These are phyloP conservation scores for Fusarium goolgardi DNA, from an alignment of 2,329 filamentous ascomycete species.

Conservation along the genomic window DNA sequence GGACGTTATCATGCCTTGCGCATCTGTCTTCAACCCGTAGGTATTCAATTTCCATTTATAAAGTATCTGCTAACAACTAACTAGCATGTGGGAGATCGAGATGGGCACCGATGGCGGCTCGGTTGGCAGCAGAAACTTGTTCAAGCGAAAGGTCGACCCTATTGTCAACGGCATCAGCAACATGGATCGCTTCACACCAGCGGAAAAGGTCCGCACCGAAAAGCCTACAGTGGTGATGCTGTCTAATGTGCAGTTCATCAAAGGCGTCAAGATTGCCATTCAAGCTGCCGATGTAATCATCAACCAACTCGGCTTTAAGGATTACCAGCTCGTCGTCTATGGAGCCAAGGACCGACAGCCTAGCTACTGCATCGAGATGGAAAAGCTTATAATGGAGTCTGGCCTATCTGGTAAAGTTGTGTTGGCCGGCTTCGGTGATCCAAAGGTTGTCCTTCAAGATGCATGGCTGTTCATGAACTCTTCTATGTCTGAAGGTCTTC, in stretches of 20 bases:
- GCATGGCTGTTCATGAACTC: constrained; percentile 42
- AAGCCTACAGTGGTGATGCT: constrained; percentile 38
- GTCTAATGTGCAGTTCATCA: constrained; percentile 40
- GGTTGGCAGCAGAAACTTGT: constrained; percentile 29
- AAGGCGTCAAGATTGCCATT: constrained; percentile 38
- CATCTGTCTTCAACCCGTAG: constrained; percentile 40
- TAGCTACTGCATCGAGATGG: constrained; percentile 36
- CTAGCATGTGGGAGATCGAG: constrained; percentile 38
- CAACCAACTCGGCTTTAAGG: constrained; percentile 33
- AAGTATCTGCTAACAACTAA: neutral
- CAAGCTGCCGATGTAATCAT: constrained; percentile 38
- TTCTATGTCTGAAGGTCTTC: constrained; percentile 37
- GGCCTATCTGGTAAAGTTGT: constrained; percentile 25
- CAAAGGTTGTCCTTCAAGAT: constrained; percentile 36
- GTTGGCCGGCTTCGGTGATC: constrained; percentile 36
- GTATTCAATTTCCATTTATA: neutral
- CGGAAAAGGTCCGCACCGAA: constrained; percentile 35
- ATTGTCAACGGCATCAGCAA: constrained; percentile 41
- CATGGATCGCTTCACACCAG: constrained; percentile 35
- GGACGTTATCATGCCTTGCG: constrained; percentile 39
- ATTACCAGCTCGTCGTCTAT: constrained; percentile 37
- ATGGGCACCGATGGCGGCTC: constrained; percentile 35
- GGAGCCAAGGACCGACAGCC: constrained; percentile 39
- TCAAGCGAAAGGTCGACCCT: constrained; percentile 35
- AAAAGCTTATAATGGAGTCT: constrained; percentile 34